phyloP scores from a whole-genome alignment of 176 grass and related monocot genomes.

The Lolium perenne region DNA sequence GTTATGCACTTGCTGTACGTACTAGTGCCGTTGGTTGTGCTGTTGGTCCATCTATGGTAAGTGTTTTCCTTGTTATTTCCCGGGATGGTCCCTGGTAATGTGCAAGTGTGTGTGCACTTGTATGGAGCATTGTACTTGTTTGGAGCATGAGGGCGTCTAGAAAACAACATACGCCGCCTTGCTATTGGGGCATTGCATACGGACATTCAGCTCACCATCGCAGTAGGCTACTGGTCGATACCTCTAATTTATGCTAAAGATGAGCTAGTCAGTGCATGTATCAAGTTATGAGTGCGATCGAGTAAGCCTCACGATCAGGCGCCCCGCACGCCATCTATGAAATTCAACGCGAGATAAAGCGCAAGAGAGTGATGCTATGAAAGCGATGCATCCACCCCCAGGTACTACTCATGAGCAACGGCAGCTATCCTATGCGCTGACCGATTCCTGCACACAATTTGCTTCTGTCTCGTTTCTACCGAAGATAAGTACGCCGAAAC shows the following conservation, averaged over 20 bases:
- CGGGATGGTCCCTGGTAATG: too few species aligned
- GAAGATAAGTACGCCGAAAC: background rate
- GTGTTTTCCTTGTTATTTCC: too few species aligned
- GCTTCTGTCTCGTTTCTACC: background rate
- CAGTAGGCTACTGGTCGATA: background rate
- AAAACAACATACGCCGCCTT: too few species aligned
- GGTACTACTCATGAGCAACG: background rate
- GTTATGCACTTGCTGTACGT: too few species aligned
- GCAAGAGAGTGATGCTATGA: background rate
- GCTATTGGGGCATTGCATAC: too few species aligned
- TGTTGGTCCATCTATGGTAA: too few species aligned
- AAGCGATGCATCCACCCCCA: background rate
- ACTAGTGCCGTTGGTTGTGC: too few species aligned
- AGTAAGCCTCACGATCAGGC: background rate
- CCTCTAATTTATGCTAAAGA: too few species aligned
- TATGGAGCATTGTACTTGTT: too few species aligned
- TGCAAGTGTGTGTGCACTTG: too few species aligned
- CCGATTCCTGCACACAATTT: background rate
- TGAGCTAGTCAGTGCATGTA: background rate
- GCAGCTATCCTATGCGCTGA: background rate
- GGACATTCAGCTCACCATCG: background rate
- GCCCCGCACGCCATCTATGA: background rate
- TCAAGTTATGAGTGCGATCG: background rate
- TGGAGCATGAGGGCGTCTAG: too few species aligned
- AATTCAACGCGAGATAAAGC: background rate